A percentile compares a stretch with the other conserved stretches of the same genome.
phyloP scores from a whole-genome alignment of 2,329 filamentous ascomycete genomes.

The Grosmannia huntii region DNA sequence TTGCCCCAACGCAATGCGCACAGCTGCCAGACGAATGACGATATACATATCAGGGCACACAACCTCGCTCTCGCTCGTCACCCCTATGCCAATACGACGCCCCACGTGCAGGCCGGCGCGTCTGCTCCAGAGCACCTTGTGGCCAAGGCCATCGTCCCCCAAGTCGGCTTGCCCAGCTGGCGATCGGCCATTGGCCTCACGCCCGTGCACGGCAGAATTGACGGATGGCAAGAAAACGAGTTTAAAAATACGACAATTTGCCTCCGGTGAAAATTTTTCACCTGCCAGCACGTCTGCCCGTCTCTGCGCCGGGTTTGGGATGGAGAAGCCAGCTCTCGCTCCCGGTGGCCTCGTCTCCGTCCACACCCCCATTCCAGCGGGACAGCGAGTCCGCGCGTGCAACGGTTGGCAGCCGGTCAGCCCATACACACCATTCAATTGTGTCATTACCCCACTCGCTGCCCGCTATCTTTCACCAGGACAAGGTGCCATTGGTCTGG shows the following conservation, averaged over 20 bases:
- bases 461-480: background rate
- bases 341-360: too few relatives aligned
- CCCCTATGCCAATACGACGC: background rate
- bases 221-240: background rate
- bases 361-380: background rate
- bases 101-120: background rate
- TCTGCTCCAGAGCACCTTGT: background rate
- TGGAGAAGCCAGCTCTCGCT: too few relatives aligned
- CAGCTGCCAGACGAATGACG: too few relatives aligned
- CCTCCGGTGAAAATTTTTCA: background rate
- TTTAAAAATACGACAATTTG: too few relatives aligned
- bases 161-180: background rate
- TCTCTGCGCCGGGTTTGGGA: too few relatives aligned
- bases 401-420: background rate
- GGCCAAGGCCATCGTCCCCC: background rate
- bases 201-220: conserved; percentile 2
- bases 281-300: background rate
- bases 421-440: background rate
- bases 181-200: background rate
- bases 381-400: background rate
- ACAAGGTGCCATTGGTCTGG: background rate
- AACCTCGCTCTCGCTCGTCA: background rate
- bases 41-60: background rate
- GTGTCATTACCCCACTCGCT: background rate
- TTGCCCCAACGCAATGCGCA: too few relatives aligned